phyloP scores from a whole-genome alignment of 2,329 filamentous ascomycete genomes.

The Leptographium radiaticola region DNA sequence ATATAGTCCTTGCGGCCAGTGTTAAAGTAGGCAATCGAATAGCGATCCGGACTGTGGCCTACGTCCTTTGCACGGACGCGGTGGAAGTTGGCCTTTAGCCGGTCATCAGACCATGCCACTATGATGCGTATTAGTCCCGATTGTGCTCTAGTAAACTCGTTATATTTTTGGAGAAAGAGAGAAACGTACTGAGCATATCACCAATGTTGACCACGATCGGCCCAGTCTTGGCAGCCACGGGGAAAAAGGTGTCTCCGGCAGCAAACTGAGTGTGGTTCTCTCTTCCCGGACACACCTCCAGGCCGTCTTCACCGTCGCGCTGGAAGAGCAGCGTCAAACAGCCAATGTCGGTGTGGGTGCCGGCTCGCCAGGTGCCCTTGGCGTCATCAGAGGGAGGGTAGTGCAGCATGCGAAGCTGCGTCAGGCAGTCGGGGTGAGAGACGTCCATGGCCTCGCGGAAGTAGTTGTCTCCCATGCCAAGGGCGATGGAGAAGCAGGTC shows the following conservation, averaged over 20 bases:
- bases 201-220: conserved; percentile 54
- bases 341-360: conserved; percentile 49
- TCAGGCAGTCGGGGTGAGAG: conserved; percentile 34
- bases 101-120: conserved; percentile 52
- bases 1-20: neutral
- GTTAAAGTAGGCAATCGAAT: neutral
- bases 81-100: conserved; percentile 54
- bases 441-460: conserved; percentile 42
- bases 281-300: conserved; percentile 52
- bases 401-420: conserved; percentile 25
- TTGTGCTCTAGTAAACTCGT: too few relatives aligned
- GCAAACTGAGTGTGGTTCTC: conserved; percentile 47
- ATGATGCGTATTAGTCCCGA: too few relatives aligned
- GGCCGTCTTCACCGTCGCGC: conserved; percentile 42
- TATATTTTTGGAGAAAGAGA: too few relatives aligned
- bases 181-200: conserved; percentile 38
- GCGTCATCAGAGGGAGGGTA: conserved; percentile 18
- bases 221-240: conserved; percentile 37
- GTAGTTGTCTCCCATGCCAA: conserved; percentile 32
- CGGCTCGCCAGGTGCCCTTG: conserved; percentile 36
- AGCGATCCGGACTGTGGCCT: neutral
- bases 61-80: conserved; percentile 37
- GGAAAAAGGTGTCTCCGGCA: conserved; percentile 48
- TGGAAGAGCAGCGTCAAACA: conserved; percentile 52
- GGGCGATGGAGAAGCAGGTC: conserved; percentile 42